Percentiles rank a stretch among this genome's conserved stretches.
Evolutionary conservation across 495 filamentous ascomycete genomes (phyloP).

Genomic region (Penicillium parvum): DNA sequence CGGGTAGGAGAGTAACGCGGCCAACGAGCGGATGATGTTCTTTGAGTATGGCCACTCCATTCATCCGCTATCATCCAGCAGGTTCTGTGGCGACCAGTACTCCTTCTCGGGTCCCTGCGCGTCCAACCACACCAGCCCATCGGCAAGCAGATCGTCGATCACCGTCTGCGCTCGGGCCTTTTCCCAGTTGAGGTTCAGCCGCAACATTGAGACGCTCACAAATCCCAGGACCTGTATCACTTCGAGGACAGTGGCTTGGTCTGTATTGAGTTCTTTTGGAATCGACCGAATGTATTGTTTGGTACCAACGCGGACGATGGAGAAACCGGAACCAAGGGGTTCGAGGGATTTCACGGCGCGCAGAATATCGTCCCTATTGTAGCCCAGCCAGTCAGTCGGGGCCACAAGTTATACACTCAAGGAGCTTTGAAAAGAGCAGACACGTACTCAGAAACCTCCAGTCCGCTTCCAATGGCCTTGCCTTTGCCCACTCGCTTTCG

Average conservation of each 20-base stretch:
- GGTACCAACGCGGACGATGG: constrained; percentile 71
- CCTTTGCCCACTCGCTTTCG: constrained; percentile 66
- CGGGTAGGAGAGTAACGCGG: too few relatives aligned
- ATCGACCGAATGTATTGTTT: constrained; percentile 88
- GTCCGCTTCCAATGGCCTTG: constrained; percentile 60
- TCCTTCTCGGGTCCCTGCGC: constrained; percentile 80
- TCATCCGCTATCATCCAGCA: constrained; percentile 42
- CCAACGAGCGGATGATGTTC: too few relatives aligned
- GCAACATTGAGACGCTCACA: constrained; percentile 86
- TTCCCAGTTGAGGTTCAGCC: constrained; percentile 85
- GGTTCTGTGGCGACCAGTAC: constrained; percentile 80
- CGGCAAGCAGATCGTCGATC: constrained; percentile 83
- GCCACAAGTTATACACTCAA: neutral
- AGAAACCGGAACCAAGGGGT: constrained; percentile 84
- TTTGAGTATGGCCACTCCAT: neutral
- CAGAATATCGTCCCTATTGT: constrained; percentile 75
- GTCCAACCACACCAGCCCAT: constrained; percentile 94
- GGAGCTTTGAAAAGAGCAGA: neutral
- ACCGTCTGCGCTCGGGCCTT: constrained; percentile 80
- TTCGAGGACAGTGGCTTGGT: constrained; percentile 89
- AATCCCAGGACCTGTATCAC: constrained; percentile 81
- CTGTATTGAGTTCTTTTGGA: constrained; percentile 92
- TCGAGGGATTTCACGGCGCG: constrained; percentile 83
- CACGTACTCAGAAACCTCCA: constrained; percentile 66
- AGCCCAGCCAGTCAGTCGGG: too few relatives aligned